Percentiles rank a stretch among this genome's conserved stretches.
phyloP scores from a whole-genome alignment of 345 rosid genomes.

The Hypericum perforatum region DNA sequence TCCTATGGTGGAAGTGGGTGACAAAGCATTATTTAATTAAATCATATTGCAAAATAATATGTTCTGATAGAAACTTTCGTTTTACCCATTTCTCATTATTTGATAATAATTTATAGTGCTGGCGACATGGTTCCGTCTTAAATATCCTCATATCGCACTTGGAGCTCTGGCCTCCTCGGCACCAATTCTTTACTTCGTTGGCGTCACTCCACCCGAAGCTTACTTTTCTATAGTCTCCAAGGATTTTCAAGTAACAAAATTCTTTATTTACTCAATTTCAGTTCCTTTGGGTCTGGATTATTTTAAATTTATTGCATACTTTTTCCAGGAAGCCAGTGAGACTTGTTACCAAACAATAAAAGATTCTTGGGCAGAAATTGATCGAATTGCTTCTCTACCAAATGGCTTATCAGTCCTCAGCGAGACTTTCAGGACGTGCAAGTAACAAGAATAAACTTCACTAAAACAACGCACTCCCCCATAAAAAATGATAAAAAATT shows the following conservation, averaged over 20 bases:
- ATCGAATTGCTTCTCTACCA: slow-evolving; percentile 34
- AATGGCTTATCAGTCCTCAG: slow-evolving; percentile 44
- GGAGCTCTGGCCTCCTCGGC: too few species aligned
- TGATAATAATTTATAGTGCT: slow-evolving; percentile 16
- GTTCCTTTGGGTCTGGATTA: neutral
- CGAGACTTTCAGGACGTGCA: slow-evolving; percentile 59
- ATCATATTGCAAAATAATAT: neutral
- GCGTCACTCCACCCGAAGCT: slow-evolving; percentile 19
- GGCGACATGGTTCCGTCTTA: slow-evolving; percentile 25
- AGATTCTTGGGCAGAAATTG: slow-evolving; percentile 48
- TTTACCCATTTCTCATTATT: neutral
- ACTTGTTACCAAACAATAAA: slow-evolving; percentile 45
- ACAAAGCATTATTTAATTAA: neutral
- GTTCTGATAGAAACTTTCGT: neutral
- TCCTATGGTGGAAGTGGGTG: slow-evolving; percentile 23
- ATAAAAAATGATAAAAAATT: too few species aligned
- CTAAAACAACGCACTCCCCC: too few species aligned
- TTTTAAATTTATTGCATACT: too few species aligned
- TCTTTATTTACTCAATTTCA: neutral
- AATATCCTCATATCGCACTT: too few species aligned
- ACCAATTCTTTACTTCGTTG: too few species aligned
- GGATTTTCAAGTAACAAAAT: slow-evolving; percentile 14
- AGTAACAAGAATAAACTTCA: too few species aligned
- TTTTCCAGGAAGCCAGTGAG: slow-evolving; percentile 40
- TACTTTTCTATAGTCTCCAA: slow-evolving; percentile 14